Evolutionary conservation across 306 rosid genomes (phyloP), one percentile per base, ranked within the genome.

Genomic region (Dryas drummondii): DNA sequence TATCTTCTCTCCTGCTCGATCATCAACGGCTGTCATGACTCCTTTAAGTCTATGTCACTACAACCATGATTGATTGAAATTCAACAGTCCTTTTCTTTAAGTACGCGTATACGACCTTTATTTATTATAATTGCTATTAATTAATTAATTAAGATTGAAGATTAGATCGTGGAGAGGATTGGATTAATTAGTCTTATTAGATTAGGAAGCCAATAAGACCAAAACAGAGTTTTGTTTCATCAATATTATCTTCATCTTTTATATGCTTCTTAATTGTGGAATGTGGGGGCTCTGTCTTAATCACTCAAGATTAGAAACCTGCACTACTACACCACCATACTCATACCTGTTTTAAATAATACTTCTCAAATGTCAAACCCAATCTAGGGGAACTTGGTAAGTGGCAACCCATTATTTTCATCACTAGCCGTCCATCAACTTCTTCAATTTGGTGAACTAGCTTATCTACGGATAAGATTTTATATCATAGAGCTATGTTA

Each of bases 391-490:
- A 13, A 68, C 66, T 73, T 57, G 70, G 73, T 53, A 12, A 71
- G 75, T 44, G 75, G 66, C 16, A 60, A 72, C 13, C 67, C 64
- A 64, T 49, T 62, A 8, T 37, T 37, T 26, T 46, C 52, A 74
- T 80, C 72, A 72, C 53, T 70, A 70, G 66, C 46, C 62, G 67
- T 46, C 64, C 17, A 37, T 59, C 76, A 65, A 54, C 26, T 46
- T 79, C 55, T 3, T 5, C 26, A 12, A 9, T 44, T 45, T 16
- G 51, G 66, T 68, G 70, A 76, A 42, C 54, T 37, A n/a, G 75
- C 52, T 40, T 14, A 55, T 72, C 66, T 13, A 75, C 46, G 57
- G 83, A 76, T 82, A 81, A 69, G 73, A 64, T 72, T 77, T 59
- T 63, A 79, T 72, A 81, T 46, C 48, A 72, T 13, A 74, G 5